Percentiles rank a stretch among this genome's conserved stretches.
phyloP scores from a whole-genome alignment of 1,284 basidiomycete species.

The Apiotrichum gracile region DNA sequence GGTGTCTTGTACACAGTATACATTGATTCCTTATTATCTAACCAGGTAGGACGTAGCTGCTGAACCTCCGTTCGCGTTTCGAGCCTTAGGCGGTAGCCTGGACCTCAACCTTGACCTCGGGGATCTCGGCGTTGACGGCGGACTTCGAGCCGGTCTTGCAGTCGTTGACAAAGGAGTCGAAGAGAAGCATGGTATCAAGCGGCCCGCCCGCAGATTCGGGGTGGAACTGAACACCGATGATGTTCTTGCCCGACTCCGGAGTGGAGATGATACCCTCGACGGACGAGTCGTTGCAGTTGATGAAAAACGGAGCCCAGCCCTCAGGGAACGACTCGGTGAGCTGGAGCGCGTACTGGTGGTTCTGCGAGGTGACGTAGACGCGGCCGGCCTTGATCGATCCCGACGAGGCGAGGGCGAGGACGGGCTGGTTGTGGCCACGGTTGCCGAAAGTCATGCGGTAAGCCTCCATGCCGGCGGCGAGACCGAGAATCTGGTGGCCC shows the following conservation, averaged over 20 bases:
- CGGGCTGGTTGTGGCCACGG: slow-evolving; percentile 98
- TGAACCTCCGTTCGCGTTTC: too few species aligned
- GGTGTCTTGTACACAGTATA: too few species aligned
- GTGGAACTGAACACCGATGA: slow-evolving; percentile 97
- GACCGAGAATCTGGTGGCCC: slow-evolving; percentile 95
- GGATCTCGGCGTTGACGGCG: background rate
- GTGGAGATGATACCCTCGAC: slow-evolving; percentile 98
- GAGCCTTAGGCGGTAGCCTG: too few species aligned
- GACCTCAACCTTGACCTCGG: too few species aligned
- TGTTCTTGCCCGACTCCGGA: slow-evolving; percentile 70
- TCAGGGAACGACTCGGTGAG: slow-evolving; percentile 86
- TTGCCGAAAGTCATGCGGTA: slow-evolving; percentile 85
- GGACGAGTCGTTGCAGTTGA: slow-evolving; percentile 92
- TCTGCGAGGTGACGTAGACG: slow-evolving; percentile 91
- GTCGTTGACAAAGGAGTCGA: slow-evolving; percentile 77
- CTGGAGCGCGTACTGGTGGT: slow-evolving; percentile 91
- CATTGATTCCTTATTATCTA: too few species aligned
- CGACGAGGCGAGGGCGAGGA: slow-evolving; percentile 81
- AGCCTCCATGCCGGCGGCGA: slow-evolving; percentile 92
- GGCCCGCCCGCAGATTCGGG: slow-evolving; percentile 59
- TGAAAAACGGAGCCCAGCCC: slow-evolving; percentile 96
- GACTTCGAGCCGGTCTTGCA: slow-evolving; percentile 51
- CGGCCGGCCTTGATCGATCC: slow-evolving; percentile 91
- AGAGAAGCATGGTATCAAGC: slow-evolving; percentile 93
- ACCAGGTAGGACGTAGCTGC: too few species aligned